phyloP scores from a whole-genome alignment of 2,329 filamentous ascomycete genomes.

The Dactylonectria estremocensis region DNA sequence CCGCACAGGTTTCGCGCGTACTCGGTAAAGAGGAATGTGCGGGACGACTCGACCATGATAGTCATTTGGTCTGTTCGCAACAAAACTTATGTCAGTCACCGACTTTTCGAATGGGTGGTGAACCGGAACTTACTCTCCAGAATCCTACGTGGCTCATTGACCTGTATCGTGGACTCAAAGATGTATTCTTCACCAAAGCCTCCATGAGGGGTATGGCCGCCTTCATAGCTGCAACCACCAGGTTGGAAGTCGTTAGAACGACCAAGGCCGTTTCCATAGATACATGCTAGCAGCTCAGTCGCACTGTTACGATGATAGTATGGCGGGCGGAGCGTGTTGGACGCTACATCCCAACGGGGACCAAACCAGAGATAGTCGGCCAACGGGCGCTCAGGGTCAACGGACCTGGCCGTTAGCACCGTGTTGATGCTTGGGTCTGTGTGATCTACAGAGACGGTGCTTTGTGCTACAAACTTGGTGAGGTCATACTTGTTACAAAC shows the following conservation, averaged over 20 bases:
- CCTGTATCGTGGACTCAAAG: slow-evolving; percentile 12
- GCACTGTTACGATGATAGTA: slow-evolving; percentile 28
- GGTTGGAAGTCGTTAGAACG: slow-evolving; percentile 27
- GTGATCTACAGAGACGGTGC: slow-evolving; percentile 25
- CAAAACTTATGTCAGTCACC: neutral
- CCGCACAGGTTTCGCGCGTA: slow-evolving; percentile 28
- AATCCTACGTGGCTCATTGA: slow-evolving; percentile 24
- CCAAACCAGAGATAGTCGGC: slow-evolving; percentile 30
- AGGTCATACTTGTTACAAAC: slow-evolving; percentile 20
- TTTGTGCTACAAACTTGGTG: slow-evolving; percentile 30
- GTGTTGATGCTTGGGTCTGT: slow-evolving; percentile 30
- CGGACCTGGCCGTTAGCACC: slow-evolving; percentile 23
- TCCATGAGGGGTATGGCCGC: slow-evolving; percentile 28
- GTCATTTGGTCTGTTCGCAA: slow-evolving; percentile 29
- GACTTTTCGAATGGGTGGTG: neutral
- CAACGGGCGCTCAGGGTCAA: slow-evolving; percentile 10
- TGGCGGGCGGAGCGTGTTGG: slow-evolving; percentile 15
- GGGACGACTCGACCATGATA: slow-evolving; percentile 25
- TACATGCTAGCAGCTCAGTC: slow-evolving; percentile 17
- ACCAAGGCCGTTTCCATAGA: slow-evolving; percentile 20
- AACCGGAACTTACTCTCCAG: slow-evolving; percentile 17
- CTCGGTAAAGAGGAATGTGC: slow-evolving; percentile 32
- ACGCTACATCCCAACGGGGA: slow-evolving; percentile 6
- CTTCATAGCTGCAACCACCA: slow-evolving; percentile 26
- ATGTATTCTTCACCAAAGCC: slow-evolving; percentile 29